Percentiles rank a stretch among this genome's conserved stretches.
phyloP scores from a whole-genome alignment of 306 rosid species.

The Psophocarpus tetragonolobus region DNA sequence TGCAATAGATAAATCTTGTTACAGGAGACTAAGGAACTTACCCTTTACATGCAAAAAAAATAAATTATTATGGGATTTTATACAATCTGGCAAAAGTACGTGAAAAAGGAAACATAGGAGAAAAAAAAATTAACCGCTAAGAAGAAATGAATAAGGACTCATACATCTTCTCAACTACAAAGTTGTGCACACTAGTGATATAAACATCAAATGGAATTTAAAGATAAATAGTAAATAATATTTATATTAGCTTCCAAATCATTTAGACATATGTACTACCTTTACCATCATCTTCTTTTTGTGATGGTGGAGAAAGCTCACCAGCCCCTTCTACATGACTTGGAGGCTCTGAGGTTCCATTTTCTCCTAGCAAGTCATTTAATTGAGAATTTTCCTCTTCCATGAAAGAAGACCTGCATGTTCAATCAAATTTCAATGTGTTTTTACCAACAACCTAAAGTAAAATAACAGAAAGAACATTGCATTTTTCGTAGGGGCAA shows the following conservation, averaged over 20 bases:
- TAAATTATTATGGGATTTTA: not conserved
- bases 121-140: not conserved
- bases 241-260: not conserved
- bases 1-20: not conserved
- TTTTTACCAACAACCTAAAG: not conserved
- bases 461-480: not conserved
- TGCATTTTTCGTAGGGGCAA: not conserved
- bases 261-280: slow-evolving; percentile 42
- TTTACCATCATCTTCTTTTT: slow-evolving; percentile 57
- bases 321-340: slow-evolving; percentile 37
- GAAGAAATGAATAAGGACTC: not conserved
- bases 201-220: not conserved
- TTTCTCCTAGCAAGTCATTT: slow-evolving; percentile 41
- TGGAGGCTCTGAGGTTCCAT: slow-evolving; percentile 49
- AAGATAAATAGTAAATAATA: slow-evolving; percentile 5
- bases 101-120: not conserved
- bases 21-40: not conserved
- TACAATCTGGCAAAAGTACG: not conserved
- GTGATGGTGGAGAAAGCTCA: slow-evolving; percentile 46
- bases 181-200: not conserved
- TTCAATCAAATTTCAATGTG: not conserved
- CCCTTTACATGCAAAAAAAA: not conserved
- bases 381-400: slow-evolving; percentile 49
- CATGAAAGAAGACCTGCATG: slow-evolving; percentile 45
- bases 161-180: not conserved